These are phyloP conservation scores for Oldenlandia corymbosa DNA, from an alignment of 257 asterid species.

Conservation along the genomic window DNA sequence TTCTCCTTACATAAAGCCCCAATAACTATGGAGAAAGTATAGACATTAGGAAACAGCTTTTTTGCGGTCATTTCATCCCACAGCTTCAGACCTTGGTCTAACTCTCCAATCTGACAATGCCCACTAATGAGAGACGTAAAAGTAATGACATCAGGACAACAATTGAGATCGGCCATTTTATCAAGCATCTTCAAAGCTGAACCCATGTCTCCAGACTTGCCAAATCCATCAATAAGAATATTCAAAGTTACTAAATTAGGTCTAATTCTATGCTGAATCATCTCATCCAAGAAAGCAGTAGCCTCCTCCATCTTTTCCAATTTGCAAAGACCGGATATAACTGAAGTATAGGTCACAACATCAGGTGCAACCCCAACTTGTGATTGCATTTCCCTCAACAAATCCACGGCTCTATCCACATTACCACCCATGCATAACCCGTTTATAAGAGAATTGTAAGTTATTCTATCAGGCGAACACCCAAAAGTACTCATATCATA, in stretches of 20 bases:
- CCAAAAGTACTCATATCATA: slow-evolving; percentile 48
- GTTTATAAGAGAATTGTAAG: slow-evolving; percentile 59
- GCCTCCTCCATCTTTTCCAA: slow-evolving; percentile 57
- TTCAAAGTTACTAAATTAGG: slow-evolving; percentile 66
- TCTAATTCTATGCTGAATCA: slow-evolving; percentile 45
- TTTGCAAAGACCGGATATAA: slow-evolving; percentile 77
- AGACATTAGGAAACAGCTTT: slow-evolving; percentile 53
- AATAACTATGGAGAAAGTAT: slow-evolving; percentile 65
- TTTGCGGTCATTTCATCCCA: slow-evolving; percentile 61
- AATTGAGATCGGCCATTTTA: slow-evolving; percentile 42
- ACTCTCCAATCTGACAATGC: slow-evolving; percentile 57
- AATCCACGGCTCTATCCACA: slow-evolving; percentile 47
- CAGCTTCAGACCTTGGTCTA: slow-evolving; percentile 55
- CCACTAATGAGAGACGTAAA: slow-evolving; percentile 76
- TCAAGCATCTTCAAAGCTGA: slow-evolving; percentile 46
- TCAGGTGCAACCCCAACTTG: slow-evolving; percentile 50
- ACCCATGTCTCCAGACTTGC: slow-evolving; percentile 61
- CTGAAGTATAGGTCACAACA: slow-evolving; percentile 69
- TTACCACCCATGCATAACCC: slow-evolving; percentile 68
- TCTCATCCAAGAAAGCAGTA: slow-evolving; percentile 46
- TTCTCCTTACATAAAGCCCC: slow-evolving; percentile 67
- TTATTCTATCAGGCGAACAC: slow-evolving; percentile 57
- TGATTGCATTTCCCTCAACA: slow-evolving; percentile 50
- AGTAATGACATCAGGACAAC: slow-evolving; percentile 67
- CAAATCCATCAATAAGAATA: slow-evolving; percentile 67